Percentiles rank a stretch among this genome's conserved stretches.
Evolutionary conservation across 306 rosid genomes (phyloP).

Genomic region (Prunus salicina): DNA sequence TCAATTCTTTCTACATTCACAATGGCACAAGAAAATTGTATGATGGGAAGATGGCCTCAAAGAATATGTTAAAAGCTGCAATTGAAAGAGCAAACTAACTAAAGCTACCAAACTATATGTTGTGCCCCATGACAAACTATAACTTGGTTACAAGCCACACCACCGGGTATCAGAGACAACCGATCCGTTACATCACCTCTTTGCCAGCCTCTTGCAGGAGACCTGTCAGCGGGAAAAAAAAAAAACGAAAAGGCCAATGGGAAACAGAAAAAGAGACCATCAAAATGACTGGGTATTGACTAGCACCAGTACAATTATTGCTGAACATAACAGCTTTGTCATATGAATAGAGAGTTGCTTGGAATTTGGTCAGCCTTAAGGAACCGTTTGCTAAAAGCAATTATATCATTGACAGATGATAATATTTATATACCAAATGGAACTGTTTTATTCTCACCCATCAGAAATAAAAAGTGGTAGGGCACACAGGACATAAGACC

Average conservation of each 20-base stretch:
- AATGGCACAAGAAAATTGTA: constrained; percentile 34
- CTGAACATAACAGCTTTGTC: not conserved
- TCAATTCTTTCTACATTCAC: constrained; percentile 66
- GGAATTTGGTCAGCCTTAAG: not conserved
- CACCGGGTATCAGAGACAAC: constrained; percentile 55
- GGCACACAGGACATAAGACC: not conserved
- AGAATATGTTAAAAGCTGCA: constrained; percentile 45
- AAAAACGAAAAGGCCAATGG: not conserved
- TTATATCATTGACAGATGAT: not conserved
- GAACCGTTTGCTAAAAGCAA: not conserved
- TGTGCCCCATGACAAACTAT: constrained; percentile 43
- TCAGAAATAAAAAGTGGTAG: not conserved
- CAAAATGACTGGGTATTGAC: not conserved
- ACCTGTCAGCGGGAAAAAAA: constrained; percentile 39
- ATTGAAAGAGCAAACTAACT: constrained; percentile 28
- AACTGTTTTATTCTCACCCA: not conserved
- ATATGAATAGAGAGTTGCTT: not conserved
- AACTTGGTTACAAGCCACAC: constrained; percentile 47
- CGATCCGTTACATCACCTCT: constrained; percentile 47
- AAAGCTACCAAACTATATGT: constrained; percentile 47
- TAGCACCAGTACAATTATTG: not conserved
- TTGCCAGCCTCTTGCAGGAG: constrained; percentile 36
- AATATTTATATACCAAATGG: not conserved
- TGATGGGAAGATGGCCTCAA: constrained; percentile 43
- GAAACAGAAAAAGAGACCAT: constrained; percentile 6